Evolutionary conservation across 2,329 filamentous ascomycete genomes (phyloP).

Genomic region (Epichloe typhina): DNA sequence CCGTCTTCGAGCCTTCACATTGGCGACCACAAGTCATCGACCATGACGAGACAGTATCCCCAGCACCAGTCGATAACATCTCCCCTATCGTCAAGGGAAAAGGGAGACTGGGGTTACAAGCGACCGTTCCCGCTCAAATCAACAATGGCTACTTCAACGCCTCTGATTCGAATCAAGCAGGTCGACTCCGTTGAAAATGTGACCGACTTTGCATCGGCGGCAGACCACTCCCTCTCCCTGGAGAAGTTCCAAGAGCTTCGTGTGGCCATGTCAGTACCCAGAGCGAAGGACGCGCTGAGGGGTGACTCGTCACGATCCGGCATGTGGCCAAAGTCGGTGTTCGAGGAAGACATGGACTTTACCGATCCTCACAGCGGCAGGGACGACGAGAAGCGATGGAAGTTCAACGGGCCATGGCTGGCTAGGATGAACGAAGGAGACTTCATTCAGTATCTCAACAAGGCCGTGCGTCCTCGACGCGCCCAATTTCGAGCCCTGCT

Average conservation of each 20-base stretch:
- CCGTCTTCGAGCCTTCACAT: constrained; percentile 29
- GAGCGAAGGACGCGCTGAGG: constrained; percentile 10
- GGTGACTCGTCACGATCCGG: constrained; percentile 6
- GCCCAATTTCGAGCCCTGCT: constrained; percentile 42
- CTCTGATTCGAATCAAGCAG: constrained; percentile 61
- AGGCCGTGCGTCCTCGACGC: constrained; percentile 38
- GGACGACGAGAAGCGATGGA: constrained; percentile 43
- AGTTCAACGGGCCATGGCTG: constrained; percentile 53
- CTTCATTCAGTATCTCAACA: constrained; percentile 42
- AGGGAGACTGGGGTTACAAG: constrained; percentile 91
- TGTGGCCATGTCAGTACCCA: constrained; percentile 51
- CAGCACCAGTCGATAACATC: constrained; percentile 73
- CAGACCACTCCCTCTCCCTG: constrained; percentile 68
- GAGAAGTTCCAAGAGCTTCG: constrained; percentile 78
- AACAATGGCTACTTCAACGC: constrained; percentile 58
- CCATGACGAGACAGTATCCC: constrained; percentile 60
- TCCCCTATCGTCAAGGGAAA: constrained; percentile 54
- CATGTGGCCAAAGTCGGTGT: constrained; percentile 36
- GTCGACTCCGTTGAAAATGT: constrained; percentile 79
- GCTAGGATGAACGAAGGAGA: constrained; percentile 48
- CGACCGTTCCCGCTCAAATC: constrained; percentile 65
- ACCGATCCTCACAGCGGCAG: constrained; percentile 28
- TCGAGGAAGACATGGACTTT: constrained; percentile 44
- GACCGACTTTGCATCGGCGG: constrained; percentile 75
- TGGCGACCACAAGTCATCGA: constrained; percentile 23